Conservation (phyloP, 1,139 yeast genomes). For the Lizanozyma gosingica region DNA sequence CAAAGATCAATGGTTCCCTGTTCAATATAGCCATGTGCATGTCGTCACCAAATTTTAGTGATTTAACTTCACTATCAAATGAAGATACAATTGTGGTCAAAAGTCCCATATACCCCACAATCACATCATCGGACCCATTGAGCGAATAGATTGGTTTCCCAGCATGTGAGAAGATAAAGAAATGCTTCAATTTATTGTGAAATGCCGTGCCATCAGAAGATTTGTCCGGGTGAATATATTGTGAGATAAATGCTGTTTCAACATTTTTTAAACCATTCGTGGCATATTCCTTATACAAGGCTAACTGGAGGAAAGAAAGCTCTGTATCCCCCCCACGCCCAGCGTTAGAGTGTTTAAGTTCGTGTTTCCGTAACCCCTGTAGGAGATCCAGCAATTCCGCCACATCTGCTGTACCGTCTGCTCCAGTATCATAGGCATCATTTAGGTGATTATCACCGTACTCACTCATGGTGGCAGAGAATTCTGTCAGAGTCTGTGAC, state of each 20-base stretch:
- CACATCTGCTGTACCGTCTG: background rate
- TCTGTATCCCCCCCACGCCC: background rate
- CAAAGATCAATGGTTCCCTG: constrained; percentile 62
- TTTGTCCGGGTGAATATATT: constrained; percentile 13
- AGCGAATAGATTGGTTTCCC: constrained; percentile 89
- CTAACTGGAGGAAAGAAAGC: background rate
- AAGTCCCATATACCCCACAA: constrained; percentile 69
- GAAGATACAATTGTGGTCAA: constrained; percentile 60
- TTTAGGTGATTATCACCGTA: background rate
- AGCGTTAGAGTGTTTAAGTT: background rate
- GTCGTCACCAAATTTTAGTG: constrained; percentile 29
- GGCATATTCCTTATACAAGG: background rate
- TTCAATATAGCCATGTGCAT: constrained; percentile 53
- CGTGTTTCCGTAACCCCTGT: background rate
- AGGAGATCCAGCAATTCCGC: background rate
- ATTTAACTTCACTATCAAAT: constrained; percentile 28
- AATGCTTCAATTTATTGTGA: constrained; percentile 49
- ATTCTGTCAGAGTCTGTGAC: background rate
- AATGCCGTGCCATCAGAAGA: constrained; percentile 19
- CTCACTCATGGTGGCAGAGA: background rate
- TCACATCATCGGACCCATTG: constrained; percentile 64
- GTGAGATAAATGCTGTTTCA: background rate
- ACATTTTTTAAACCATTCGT: too few relatives aligned
- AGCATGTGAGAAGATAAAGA: constrained; percentile 77
- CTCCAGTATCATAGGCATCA: too few relatives aligned